Conservation (phyloP, 2,329 filamentous ascomycete species). For the Pestalotiopsis sp. region DNA sequence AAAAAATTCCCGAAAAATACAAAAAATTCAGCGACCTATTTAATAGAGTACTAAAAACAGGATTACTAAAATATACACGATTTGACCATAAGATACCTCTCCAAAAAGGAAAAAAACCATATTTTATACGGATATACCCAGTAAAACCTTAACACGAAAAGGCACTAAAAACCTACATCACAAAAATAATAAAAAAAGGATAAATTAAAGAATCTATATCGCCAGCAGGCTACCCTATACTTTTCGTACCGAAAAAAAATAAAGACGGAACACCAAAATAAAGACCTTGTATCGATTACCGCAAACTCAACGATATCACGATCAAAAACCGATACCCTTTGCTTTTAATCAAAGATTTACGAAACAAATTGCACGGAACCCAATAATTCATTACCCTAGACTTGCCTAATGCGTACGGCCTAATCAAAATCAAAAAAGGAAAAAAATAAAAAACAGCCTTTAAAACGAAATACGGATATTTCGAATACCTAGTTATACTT, state of each 20-base stretch:
- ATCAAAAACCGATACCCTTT: neutral
- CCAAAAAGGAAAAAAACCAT: neutral
- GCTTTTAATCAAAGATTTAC: neutral
- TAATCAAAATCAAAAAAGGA: conserved; percentile 18
- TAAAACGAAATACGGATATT: conserved; percentile 24
- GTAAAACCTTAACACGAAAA: neutral
- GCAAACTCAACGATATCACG: neutral
- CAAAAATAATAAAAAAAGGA: neutral
- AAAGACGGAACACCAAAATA: conserved; percentile 1
- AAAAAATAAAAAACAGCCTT: conserved; percentile 31
- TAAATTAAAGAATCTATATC: conserved; percentile 5
- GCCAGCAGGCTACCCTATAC: neutral
- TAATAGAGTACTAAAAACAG: conserved; percentile 5
- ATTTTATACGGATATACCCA: neutral
- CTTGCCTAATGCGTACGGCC: conserved; percentile 14
- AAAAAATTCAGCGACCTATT: conserved; percentile 3
- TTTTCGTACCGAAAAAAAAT: conserved; percentile 7
- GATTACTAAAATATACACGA: neutral
- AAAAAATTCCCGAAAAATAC: neutral
- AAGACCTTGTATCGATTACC: neutral
- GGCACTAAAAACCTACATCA: neutral
- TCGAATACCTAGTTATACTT: conserved; percentile 29
- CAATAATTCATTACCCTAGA: neutral
- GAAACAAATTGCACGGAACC: neutral
- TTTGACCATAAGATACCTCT: neutral